Evolutionary conservation across 129 eudicot genomes (phyloP), one percentile per base, ranked within the genome.

Genomic region (Escallonia rubra): DNA sequence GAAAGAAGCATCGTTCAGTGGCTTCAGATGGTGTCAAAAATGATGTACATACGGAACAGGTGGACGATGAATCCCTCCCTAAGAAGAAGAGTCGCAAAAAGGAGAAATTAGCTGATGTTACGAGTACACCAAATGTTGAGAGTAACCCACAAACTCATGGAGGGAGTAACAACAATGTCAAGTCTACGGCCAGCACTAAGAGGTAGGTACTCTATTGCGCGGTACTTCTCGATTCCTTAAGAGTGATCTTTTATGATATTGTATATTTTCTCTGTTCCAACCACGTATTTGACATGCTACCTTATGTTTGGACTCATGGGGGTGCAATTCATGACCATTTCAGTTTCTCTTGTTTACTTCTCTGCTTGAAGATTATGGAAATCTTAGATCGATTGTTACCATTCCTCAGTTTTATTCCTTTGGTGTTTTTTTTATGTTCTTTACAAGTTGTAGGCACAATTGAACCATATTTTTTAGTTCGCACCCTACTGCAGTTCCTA

Each of bases 1-100:
- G 72, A 77, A 90, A 83, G 79, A 86, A 81, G 64, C 85, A 70
- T 43, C 72, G 82, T 49, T 43, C 48, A 39, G 69, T 14, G 52
- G 76, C 56, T 67, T 62, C 59, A 42, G 72, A 59, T 66, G 63
- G 15, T 72, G 48, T 63, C 72, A 75, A 71, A 59, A 76, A 72
- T 67, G 78, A 68, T 64, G 65, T 61, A 64, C 66, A 59, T 44
- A 50, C 61, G 39, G 78, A 78, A 64, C 45, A 78, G 9, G 43
- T 58, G 23, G 72, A 48, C 14, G 68, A 67, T 45, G 82, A 58
- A 64, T 44, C 14, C n/a, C 69, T 6, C 51, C 61, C 63, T 60
- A 68, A 47, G 44, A 78, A 87, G 57, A 64, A 71, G 43, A 48
- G 16, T 69, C 13, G 59, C 61, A 66, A 70, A 81, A 68, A 79